Evolutionary conservation across 129 eudicot species (phyloP), one percentile per base, ranked within the genome.

Genomic region (Oenanthe sinensis): DNA sequence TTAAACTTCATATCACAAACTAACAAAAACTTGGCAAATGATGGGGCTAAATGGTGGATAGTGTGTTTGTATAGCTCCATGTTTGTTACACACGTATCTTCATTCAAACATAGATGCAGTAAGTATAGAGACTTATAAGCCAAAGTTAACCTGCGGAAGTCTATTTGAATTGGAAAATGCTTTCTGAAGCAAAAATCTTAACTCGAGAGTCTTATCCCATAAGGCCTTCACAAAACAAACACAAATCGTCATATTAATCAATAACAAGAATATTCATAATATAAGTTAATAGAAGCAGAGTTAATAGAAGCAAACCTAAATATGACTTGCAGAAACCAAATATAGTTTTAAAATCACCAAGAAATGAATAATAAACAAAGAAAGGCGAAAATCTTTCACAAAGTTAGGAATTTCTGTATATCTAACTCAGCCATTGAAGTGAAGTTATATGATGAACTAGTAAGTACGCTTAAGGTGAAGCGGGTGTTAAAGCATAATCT

Each of bases 201-300:
- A 75, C 85, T 95, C 99, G 24, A 95, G 97, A 54, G 90, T 85
- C 88, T 89, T 95, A 85, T 90, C 97, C 99, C 99, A 95, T 2
- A 95, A 89, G 83, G 97, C 97, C 99, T 95, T 76, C 43, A 85
- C 48, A 79, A 47, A 62, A 6, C 80, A 78, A 39, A 44, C 77
- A 46, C 75, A 12, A 75, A 65, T 24, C 12, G 46, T 84, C 50
- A 75, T 60, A 44, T 67, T 72, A 82, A 63, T 77, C 10, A 15
- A 79, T 65, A 65, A 75, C n/a, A 19, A 28, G 8, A 77, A 30
- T 37, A 33, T 28, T 17, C 48, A 39, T 39, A 70, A 17, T 33
- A 33, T 33, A 70, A 70, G 14, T 39, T 33, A 33, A 33, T 33
- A 1, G 36, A 33, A 33, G 36, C 36, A 33, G 36, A 19, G n/a